A percentile compares a stretch with the other conserved stretches of the same genome.
These are phyloP conservation scores for Haplosporangium sp. DNA, from an alignment of 371 early-diverging fungal genomes.

Conservation along the genomic window DNA sequence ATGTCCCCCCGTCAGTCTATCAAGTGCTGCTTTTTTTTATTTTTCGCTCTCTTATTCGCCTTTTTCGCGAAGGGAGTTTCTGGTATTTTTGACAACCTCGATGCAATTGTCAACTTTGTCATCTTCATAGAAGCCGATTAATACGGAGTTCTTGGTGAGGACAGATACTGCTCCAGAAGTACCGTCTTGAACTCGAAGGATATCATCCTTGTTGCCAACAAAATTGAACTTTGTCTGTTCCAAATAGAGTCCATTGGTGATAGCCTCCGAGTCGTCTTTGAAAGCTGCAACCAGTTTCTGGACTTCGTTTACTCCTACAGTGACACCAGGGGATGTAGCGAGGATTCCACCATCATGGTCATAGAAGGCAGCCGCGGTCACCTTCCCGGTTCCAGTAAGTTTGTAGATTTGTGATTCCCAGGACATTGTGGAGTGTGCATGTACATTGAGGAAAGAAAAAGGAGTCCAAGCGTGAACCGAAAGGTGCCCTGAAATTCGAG, in stretches of 20 bases:
- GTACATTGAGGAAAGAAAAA: background rate
- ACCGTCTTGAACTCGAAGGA: background rate
- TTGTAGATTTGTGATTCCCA: constrained; percentile 1
- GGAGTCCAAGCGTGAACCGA: background rate
- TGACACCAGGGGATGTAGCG: background rate
- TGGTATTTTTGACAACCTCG: background rate
- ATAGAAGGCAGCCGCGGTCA: background rate
- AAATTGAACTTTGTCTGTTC: background rate
- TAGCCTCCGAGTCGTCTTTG: background rate
- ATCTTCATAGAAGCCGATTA: background rate
- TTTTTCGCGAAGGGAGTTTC: background rate
- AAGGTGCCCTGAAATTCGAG: background rate
- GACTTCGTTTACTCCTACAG: background rate
- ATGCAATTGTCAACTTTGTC: background rate
- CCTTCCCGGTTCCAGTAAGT: background rate
- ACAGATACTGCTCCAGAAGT: background rate
- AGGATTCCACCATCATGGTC: background rate
- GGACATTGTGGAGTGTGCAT: background rate
- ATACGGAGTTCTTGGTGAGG: background rate
- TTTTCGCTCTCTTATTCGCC: background rate
- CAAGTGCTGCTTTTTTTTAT: background rate
- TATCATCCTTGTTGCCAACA: background rate
- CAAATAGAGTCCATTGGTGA: background rate
- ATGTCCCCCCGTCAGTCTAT: too few species aligned
- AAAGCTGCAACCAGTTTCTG: background rate